A percentile compares a stretch with the other conserved stretches of the same genome.
Evolutionary conservation across 2,329 filamentous ascomycete species (phyloP).

Genomic region (Aspergillus clavatus): DNA sequence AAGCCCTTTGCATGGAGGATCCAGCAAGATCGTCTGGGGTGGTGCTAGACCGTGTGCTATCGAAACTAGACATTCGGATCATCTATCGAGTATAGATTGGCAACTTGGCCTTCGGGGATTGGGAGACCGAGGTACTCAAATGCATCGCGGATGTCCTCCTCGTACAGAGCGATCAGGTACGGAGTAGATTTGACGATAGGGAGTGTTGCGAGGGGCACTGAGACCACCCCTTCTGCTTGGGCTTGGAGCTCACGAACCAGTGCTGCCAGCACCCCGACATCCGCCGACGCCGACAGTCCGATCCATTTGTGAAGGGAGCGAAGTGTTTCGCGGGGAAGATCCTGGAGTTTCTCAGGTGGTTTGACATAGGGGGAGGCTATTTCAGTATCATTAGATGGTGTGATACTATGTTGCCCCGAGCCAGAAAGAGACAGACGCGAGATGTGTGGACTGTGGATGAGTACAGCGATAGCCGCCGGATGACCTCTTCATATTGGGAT

Average conservation of each 20-base stretch:
- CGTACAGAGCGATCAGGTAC: not conserved
- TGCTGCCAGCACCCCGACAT: not conserved
- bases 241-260: not conserved
- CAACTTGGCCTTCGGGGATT: not conserved
- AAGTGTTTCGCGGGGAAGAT: not conserved
- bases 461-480: not conserved
- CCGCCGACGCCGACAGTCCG: not conserved
- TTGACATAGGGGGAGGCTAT: not conserved
- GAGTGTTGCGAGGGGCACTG: constrained; percentile 4
- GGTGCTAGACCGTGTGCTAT: no score
- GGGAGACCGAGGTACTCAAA: not conserved
- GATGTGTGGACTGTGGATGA: not conserved
- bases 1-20: no score
- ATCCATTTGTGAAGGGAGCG: not conserved
- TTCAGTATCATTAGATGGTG: not conserved
- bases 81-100: no score
- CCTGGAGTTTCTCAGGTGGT: not conserved
- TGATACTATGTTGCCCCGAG: not conserved
- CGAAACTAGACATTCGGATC: no score
- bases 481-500: not conserved
- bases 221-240: not conserved
- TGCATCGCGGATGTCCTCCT: not conserved
- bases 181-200: not conserved
- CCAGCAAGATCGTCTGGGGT: no score
- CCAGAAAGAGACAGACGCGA: not conserved